phyloP scores from a whole-genome alignment of 1,284 basidiomycete species.

The Volvariella volvacea region DNA sequence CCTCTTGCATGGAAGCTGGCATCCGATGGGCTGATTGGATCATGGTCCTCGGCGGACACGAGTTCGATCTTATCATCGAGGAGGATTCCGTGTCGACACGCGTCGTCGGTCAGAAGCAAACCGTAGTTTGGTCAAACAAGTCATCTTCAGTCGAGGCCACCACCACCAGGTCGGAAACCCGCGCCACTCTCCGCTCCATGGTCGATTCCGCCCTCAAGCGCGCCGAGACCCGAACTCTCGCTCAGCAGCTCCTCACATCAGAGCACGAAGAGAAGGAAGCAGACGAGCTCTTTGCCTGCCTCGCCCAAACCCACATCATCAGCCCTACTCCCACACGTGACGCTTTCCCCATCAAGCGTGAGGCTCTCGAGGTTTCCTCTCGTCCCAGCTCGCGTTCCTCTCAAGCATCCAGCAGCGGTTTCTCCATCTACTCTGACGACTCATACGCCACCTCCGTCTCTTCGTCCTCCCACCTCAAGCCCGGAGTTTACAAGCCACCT shows the following conservation, averaged over 20 bases:
- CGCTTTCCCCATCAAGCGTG: conserved; percentile 34
- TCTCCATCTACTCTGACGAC: conserved; percentile 13
- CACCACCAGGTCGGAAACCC: conserved; percentile 8
- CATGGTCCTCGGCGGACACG: conserved; percentile 46
- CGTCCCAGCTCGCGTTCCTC: conserved; percentile 29
- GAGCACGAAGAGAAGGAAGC: conserved; percentile 46
- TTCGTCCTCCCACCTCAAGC: conserved; percentile 9
- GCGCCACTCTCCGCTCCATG: conserved; percentile 11
- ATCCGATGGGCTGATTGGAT: conserved; percentile 72
- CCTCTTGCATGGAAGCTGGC: conserved; percentile 53
- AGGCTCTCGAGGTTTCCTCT: conserved; percentile 11
- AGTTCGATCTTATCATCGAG: conserved; percentile 67
- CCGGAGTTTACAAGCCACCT: neutral
- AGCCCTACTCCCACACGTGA: conserved; percentile 56
- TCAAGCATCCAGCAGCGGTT: conserved; percentile 30
- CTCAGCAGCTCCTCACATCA: conserved; percentile 56
- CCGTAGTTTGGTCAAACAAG: conserved; percentile 48
- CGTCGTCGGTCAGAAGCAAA: conserved; percentile 19
- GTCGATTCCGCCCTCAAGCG: conserved; percentile 14
- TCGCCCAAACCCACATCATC: conserved; percentile 52
- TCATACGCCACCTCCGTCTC: conserved; percentile 21
- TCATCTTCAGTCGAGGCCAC: conserved; percentile 12
- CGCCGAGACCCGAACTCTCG: conserved; percentile 34
- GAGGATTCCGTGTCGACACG: conserved; percentile 55
- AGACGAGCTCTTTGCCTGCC: conserved; percentile 61